These are phyloP conservation scores for Micractinium conductrix DNA, from an alignment of 139 green algal species.

Conservation along the genomic window DNA sequence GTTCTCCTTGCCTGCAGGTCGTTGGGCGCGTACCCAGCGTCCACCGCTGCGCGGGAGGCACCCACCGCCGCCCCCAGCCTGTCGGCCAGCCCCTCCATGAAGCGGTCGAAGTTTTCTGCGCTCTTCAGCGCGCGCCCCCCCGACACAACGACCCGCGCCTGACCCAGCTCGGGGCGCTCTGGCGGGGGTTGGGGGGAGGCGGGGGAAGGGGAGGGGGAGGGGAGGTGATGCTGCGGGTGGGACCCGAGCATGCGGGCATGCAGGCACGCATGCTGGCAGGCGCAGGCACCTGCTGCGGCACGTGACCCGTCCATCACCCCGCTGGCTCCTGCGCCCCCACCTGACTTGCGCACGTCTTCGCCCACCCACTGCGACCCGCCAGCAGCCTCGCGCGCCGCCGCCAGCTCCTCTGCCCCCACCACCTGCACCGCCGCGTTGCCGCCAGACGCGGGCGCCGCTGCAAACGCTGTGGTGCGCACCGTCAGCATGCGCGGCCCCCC, in stretches of 20 bases:
- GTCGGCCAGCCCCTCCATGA: constrained; percentile 88
- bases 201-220: background rate
- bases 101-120: constrained; percentile 79
- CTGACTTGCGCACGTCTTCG: constrained; percentile 53
- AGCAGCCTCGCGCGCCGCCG: constrained; percentile 34
- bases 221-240: no score
- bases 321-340: background rate
- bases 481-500: constrained; percentile 68
- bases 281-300: background rate
- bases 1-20: no score
- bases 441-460: background rate
- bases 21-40: constrained; percentile 89
- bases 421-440: constrained; percentile 50
- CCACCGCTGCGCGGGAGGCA: constrained; percentile 89
- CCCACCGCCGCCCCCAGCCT: constrained; percentile 87
- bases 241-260: background rate
- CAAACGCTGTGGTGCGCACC: constrained; percentile 85
- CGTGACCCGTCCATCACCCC: background rate
- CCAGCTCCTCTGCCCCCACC: constrained; percentile 54
- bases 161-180: constrained; percentile 81
- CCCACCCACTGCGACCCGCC: constrained; percentile 59
- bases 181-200: background rate
- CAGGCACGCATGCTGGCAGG: background rate
- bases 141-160: constrained; percentile 74
- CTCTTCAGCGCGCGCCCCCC: constrained; percentile 91